Base-by-base conservation (phyloP, 495 filamentous ascomycete species). In the Clohesyomyces aquaticus region DNA sequence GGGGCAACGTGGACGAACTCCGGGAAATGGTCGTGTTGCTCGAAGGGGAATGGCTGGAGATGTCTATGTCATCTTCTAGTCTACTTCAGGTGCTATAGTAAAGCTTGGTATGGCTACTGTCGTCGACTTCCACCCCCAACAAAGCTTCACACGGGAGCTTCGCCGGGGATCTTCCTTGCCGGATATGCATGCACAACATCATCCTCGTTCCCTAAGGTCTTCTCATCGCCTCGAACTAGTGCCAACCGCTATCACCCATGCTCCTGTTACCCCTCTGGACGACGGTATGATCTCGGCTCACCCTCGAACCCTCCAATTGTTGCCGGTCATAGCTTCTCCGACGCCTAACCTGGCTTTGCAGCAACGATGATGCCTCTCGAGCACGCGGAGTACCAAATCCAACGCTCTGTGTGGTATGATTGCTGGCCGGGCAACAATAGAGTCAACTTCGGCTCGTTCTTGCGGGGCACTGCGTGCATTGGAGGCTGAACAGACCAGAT, bases 321-420 rank as follows among this genome's bases (percentile, higher is more conserved):
- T n/a, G 25, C 47, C 35, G n/a, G 41, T 14, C 26, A 4, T 52
- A 9, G 4, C 23, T 11, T 52, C 26, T n/a, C 19, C 19, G 18
- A 1, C n/a, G 47, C 18, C 46, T 51, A 38, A 12, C 26, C 6
- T 51, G 47, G 46, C 46, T 41, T 38, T 42, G n/a, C 27, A 38
- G 26, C 19, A n/a, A 8, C 35, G 12, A 29, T 46, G 14, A 16
- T 27, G 10, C 6, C 23, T 29, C 21, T 16, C 22, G 35, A 54
- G 16, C 41, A 12, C 35, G 49, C 23, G 26, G 12, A 47, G 12
- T 50, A 50, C 45, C 23, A 59, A 3, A 49, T 49, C 21, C 32
- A 62, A 63, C 41, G 26, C 35, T 25, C 16, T 25, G 35, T 51
- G 28, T 51, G 28, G 46, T 25, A 48, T 41, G 29, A 48, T n/a